Conservation (phyloP, 2,329 filamentous ascomycete genomes). For the Xylaria sp. region DNA sequence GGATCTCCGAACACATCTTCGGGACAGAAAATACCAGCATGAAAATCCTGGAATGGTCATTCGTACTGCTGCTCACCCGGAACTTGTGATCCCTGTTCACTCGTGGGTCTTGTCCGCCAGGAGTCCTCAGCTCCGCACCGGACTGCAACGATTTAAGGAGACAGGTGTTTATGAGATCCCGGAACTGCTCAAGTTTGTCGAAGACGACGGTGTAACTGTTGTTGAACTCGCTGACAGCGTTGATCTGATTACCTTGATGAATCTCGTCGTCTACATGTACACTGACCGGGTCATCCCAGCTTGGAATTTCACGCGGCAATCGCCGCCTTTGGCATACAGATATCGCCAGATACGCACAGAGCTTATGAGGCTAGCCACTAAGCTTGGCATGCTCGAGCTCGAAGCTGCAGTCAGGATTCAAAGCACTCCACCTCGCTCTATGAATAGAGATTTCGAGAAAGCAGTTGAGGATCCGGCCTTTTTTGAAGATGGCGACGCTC, state of each 20-base stretch:
- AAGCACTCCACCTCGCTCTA: conserved; percentile 61
- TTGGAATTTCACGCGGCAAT: conserved; percentile 77
- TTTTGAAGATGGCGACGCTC: conserved; percentile 77
- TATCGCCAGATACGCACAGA: conserved; percentile 82
- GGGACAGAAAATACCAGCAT: conserved; percentile 42
- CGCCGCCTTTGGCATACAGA: conserved; percentile 66
- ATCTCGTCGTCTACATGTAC: conserved; percentile 79
- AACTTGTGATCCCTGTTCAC: conserved; percentile 77
- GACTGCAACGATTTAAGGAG: conserved; percentile 60
- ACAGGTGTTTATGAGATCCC: conserved; percentile 57
- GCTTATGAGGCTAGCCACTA: conserved; percentile 81
- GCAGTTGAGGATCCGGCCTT: conserved; percentile 71
- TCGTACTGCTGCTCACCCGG: conserved; percentile 63
- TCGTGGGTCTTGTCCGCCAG: conserved; percentile 77
- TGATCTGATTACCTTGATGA: conserved; percentile 78
- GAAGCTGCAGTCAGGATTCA: conserved; percentile 80
- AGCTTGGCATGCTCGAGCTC: conserved; percentile 69
- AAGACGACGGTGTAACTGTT: conserved; percentile 53
- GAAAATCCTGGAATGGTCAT: conserved; percentile 49
- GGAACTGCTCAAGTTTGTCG: conserved; percentile 62
- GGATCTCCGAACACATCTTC: conserved; percentile 59
- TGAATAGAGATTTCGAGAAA: conserved; percentile 70
- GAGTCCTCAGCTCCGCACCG: conserved; percentile 68
- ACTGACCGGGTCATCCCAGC: conserved; percentile 79
- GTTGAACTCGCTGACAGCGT: conserved; percentile 68